Evolutionary conservation across 164 flowering plant genomes (phyloP).

Genomic region (Vitis rupestris): DNA sequence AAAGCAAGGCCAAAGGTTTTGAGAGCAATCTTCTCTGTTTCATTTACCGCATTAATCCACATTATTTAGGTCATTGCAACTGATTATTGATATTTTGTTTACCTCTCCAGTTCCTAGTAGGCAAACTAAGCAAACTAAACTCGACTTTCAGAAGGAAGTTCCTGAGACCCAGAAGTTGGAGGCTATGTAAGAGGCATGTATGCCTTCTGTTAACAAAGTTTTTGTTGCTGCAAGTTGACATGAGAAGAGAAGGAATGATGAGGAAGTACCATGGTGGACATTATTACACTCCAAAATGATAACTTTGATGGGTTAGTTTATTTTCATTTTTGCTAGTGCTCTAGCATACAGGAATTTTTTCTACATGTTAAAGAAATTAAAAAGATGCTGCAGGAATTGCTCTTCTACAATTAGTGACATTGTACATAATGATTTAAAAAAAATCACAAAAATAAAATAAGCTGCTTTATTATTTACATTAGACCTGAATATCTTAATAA

Average conservation of each 20-base stretch:
- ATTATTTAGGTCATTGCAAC: background rate
- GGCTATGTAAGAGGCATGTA: constrained; percentile 20
- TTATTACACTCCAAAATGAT: background rate
- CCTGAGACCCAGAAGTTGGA: constrained; percentile 36
- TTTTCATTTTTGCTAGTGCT: background rate
- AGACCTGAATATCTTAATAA: too few relatives aligned
- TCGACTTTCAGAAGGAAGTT: constrained; percentile 49
- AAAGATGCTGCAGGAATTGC: background rate
- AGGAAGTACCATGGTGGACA: background rate
- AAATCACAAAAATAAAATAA: too few relatives aligned
- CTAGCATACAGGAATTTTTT: background rate
- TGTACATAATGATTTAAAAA: too few relatives aligned
- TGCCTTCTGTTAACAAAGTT: background rate
- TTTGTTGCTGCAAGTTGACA: background rate
- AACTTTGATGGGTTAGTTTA: background rate
- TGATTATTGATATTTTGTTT: background rate
- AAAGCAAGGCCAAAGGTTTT: constrained; percentile 46
- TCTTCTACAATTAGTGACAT: background rate
- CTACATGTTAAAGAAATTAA: background rate
- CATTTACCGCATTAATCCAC: background rate
- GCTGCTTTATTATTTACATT: too few relatives aligned
- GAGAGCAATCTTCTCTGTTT: background rate
- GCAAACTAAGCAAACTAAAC: constrained; percentile 55
- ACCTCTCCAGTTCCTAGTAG: constrained; percentile 25
- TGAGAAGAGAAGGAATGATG: background rate